Evolutionary conservation across 176 grass and related monocot species (phyloP).

Genomic region (Luzula sylvatica): DNA sequence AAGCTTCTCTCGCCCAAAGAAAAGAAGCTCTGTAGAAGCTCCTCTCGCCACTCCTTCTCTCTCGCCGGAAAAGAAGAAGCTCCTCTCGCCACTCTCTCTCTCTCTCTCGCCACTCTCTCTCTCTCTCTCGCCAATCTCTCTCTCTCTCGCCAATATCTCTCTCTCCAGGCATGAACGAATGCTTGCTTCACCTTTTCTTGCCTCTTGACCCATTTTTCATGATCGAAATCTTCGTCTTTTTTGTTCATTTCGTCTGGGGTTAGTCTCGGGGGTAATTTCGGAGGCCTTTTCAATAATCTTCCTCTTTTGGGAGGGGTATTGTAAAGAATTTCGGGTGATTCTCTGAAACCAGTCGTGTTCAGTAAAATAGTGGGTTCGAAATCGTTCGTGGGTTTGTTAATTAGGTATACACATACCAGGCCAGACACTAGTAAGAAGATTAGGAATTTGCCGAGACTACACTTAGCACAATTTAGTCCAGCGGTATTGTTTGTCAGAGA

Average conservation of each 20-base stretch:
- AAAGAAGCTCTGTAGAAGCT: too few species aligned
- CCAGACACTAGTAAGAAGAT: slow-evolving; percentile 65
- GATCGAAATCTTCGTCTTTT: slow-evolving; percentile 35
- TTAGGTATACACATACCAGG: slow-evolving; percentile 45
- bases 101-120: too few species aligned
- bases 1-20: too few species aligned
- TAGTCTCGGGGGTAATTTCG: slow-evolving; percentile 62
- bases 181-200: slow-evolving; percentile 93
- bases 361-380: slow-evolving; percentile 31
- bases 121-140: too few species aligned
- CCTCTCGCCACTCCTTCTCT: too few species aligned
- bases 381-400: slow-evolving; percentile 36
- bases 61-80: too few species aligned
- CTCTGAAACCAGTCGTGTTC: slow-evolving; percentile 26
- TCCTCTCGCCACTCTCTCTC: too few species aligned
- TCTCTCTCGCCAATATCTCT: too few species aligned
- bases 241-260: slow-evolving; percentile 69
- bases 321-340: background rate
- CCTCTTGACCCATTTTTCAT: slow-evolving; percentile 42
- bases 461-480: slow-evolving; percentile 49
- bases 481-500: slow-evolving; percentile 12
- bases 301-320: slow-evolving; percentile 25
- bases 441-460: slow-evolving; percentile 75
- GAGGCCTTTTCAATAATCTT: slow-evolving; percentile 70
- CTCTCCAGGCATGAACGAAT: slow-evolving; percentile 90